Evolutionary conservation across 306 rosid species (phyloP).

Genomic region (Lupinus albus): DNA sequence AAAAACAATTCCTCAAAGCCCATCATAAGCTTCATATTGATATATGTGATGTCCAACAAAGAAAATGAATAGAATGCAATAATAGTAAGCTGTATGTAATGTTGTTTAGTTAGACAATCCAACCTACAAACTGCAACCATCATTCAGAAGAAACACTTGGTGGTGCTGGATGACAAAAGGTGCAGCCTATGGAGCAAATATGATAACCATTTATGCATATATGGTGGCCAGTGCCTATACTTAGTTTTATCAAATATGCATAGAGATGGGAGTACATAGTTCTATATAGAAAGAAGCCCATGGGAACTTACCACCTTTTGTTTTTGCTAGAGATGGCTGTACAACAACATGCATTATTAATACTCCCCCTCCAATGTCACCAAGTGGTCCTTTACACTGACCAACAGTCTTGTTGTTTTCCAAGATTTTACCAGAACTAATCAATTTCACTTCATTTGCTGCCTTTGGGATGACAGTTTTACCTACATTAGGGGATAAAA

Average conservation of each 20-base stretch:
- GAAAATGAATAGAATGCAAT: background rate
- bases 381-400: slow-evolving; percentile 87
- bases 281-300: slow-evolving; percentile 26
- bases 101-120: background rate
- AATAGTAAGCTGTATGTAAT: background rate
- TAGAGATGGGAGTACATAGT: too few species aligned
- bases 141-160: background rate
- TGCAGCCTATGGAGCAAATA: slow-evolving; percentile 2
- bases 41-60: slow-evolving; percentile 17
- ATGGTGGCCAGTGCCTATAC: background rate
- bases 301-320: slow-evolving; percentile 72
- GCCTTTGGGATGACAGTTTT: slow-evolving; percentile 84
- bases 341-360: slow-evolving; percentile 88
- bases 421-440: slow-evolving; percentile 89
- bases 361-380: slow-evolving; percentile 67
- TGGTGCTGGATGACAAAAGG: slow-evolving; percentile 16
- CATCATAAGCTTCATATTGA: slow-evolving; percentile 8
- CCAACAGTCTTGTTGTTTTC: slow-evolving; percentile 96
- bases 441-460: slow-evolving; percentile 93
- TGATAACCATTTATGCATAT: background rate
- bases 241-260: too few species aligned
- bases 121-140: background rate
- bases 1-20: slow-evolving; percentile 2
- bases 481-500: slow-evolving; percentile 51
- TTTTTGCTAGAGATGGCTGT: slow-evolving; percentile 78